A percentile compares a stretch with the other conserved stretches of the same genome.
phyloP scores from a whole-genome alignment of 192 early-diverging fungal genomes.

The Coemansia sp. region DNA sequence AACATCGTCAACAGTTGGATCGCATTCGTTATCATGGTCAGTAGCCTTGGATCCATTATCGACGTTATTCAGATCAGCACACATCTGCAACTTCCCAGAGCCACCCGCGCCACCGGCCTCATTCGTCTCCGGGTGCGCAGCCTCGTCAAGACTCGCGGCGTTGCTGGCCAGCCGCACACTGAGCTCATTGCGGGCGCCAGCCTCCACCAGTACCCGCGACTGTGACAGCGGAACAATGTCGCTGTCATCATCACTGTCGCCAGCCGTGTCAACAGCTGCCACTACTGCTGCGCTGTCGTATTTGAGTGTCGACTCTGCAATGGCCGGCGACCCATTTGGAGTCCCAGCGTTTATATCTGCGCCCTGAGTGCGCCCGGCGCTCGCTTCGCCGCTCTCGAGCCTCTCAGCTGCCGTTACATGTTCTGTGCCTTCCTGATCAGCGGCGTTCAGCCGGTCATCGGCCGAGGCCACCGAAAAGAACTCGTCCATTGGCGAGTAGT shows the following conservation, averaged over 20 bases:
- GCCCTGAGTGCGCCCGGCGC: constrained; percentile 15
- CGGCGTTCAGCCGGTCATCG: constrained; percentile 13
- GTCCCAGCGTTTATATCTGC: too few relatives aligned
- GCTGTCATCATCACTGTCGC: constrained; percentile 37
- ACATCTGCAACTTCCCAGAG: not conserved
- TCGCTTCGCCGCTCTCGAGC: constrained; percentile 15
- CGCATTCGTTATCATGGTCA: not conserved
- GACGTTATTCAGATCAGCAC: constrained; percentile 5
- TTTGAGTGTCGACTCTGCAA: constrained; percentile 13
- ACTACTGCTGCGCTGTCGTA: constrained; percentile 27
- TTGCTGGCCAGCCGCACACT: constrained; percentile 5
- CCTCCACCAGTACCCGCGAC: constrained; percentile 29
- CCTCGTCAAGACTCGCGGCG: constrained; percentile 1
- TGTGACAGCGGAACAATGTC: constrained; percentile 48
- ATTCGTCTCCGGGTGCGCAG: not conserved
- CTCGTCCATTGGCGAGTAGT: constrained; percentile 49
- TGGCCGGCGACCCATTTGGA: constrained; percentile 24
- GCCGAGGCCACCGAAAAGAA: constrained; percentile 32
- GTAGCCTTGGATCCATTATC: not conserved
- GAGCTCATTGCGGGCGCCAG: constrained; percentile 7
- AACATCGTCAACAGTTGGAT: not conserved
- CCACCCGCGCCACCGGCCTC: not conserved
- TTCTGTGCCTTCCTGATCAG: constrained; percentile 1
- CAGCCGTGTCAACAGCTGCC: constrained; percentile 1
- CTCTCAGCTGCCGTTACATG: not conserved